phyloP scores from a whole-genome alignment of 331 rosid species.

The Quercus phellos region DNA sequence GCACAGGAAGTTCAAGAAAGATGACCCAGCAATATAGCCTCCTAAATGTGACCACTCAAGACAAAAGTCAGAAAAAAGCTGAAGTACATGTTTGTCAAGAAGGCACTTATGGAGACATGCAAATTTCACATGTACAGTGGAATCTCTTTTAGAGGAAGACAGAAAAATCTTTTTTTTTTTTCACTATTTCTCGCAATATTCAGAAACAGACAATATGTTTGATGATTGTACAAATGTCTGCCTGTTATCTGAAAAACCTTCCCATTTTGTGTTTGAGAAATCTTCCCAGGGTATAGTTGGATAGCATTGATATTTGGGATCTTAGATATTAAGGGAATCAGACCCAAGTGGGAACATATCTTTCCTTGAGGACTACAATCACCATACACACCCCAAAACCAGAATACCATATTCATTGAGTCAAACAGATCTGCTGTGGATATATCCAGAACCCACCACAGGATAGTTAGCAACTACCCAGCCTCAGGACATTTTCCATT shows the following conservation, averaged over 20 bases:
- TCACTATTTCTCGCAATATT: not conserved
- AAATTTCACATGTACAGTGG: not conserved
- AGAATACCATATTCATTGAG: not conserved
- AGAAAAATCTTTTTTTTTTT: not conserved
- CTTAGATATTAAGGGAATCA: not conserved
- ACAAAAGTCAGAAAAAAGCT: not conserved
- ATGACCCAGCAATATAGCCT: not conserved
- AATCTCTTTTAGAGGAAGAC: not conserved
- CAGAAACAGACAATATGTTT: not conserved
- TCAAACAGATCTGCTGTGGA: not conserved
- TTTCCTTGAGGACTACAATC: not conserved
- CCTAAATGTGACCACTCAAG: not conserved
- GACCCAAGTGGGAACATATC: not conserved
- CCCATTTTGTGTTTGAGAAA: not conserved
- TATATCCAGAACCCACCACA: not conserved
- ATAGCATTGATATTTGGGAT: not conserved
- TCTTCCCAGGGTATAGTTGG: not conserved
- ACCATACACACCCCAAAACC: not conserved
- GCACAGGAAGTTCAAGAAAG: not conserved
- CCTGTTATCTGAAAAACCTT: not conserved
- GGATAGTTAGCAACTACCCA: not conserved
- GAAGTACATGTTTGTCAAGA: not conserved
- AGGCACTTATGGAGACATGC: not conserved
- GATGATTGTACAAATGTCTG: not conserved
- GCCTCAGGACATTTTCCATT: not conserved